Evolutionary conservation across 139 green algal genomes (phyloP).

Genomic region (Chlorella vulgaris): DNA sequence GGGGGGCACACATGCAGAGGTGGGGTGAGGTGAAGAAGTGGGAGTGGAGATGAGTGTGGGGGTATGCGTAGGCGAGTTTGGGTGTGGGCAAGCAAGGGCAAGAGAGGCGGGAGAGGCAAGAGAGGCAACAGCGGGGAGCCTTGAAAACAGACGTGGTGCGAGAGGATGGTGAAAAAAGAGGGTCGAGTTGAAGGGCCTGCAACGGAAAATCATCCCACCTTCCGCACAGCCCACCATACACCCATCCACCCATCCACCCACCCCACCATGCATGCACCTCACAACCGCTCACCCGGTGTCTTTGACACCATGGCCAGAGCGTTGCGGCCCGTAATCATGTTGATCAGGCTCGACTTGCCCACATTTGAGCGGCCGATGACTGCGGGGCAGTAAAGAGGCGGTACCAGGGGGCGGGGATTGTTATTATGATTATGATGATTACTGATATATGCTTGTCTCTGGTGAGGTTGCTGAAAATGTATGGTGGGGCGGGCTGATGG

Average conservation of each 20-base stretch:
- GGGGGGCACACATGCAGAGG: no score
- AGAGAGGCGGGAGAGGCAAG: no score
- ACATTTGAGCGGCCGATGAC: conserved; percentile 96
- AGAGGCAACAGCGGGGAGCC: no score
- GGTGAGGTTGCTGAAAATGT: no score
- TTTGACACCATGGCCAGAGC: conserved; percentile 92
- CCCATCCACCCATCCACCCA: background rate
- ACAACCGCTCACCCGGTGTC: conserved; percentile 73
- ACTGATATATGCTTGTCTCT: no score
- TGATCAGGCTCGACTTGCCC: conserved; percentile 98
- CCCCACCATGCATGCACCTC: background rate
- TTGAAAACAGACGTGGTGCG: no score
- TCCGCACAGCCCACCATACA: background rate
- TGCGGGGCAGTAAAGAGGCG: conserved; percentile 17
- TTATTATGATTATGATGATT: no score
- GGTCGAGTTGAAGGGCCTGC: background rate
- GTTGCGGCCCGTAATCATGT: conserved; percentile 84
- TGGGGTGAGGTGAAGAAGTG: no score
- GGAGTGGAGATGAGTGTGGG: background rate
- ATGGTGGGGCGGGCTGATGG: no score
- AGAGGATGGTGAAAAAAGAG: background rate
- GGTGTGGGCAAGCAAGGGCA: no score
- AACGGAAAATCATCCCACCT: background rate
- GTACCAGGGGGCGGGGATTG: no score
- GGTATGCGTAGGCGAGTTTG: no score